Percentiles rank a stretch among this genome's conserved stretches.
Conservation (phyloP, 1,284 basidiomycete species). For the Pseudozyma thailandica region DNA sequence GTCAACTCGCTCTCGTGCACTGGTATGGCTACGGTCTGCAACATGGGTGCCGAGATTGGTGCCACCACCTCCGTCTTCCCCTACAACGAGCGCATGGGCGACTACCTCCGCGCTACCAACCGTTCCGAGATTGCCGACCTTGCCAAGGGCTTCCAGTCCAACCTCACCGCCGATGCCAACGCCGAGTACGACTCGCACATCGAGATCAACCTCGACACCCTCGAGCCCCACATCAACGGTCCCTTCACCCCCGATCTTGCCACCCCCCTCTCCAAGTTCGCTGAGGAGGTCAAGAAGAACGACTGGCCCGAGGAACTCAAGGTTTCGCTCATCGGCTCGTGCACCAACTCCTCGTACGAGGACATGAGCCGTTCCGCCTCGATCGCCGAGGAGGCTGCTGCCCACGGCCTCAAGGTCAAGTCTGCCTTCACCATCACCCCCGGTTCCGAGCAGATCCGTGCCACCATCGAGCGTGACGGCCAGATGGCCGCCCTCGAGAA, state of each 20-base stretch:
- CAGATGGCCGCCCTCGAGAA: constrained; percentile 87
- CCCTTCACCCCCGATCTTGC: constrained; percentile 77
- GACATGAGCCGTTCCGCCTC: constrained; percentile 98
- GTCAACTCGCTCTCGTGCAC: constrained; percentile 96
- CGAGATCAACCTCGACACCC: constrained; percentile 93
- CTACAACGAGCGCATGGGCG: constrained; percentile 92
- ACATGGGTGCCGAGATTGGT: constrained; percentile 99
- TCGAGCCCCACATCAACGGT: constrained; percentile 99
- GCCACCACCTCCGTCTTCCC: constrained; percentile 99
- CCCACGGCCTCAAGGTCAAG: constrained; percentile 88
- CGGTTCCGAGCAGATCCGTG: constrained; percentile 97
- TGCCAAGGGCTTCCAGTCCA: constrained; percentile 88
- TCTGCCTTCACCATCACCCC: constrained; percentile 97
- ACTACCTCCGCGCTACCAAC: constrained; percentile 93
- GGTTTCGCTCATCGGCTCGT: constrained; percentile 97
- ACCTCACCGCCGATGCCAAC: constrained; percentile 86
- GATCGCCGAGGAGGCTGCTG: constrained; percentile 87
- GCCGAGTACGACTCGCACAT: constrained; percentile 95
- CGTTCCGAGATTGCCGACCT: constrained; percentile 88
- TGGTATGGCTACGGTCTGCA: constrained; percentile 99
- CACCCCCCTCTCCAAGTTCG: constrained; percentile 86
- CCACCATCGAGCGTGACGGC: constrained; percentile 96
- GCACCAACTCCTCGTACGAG: constrained; percentile 99
- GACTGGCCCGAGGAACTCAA: constrained; percentile 96
- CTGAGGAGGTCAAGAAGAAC: constrained; percentile 90